phyloP scores from a whole-genome alignment of 2,329 filamentous ascomycete species.

The Xylariaceae sp. region DNA sequence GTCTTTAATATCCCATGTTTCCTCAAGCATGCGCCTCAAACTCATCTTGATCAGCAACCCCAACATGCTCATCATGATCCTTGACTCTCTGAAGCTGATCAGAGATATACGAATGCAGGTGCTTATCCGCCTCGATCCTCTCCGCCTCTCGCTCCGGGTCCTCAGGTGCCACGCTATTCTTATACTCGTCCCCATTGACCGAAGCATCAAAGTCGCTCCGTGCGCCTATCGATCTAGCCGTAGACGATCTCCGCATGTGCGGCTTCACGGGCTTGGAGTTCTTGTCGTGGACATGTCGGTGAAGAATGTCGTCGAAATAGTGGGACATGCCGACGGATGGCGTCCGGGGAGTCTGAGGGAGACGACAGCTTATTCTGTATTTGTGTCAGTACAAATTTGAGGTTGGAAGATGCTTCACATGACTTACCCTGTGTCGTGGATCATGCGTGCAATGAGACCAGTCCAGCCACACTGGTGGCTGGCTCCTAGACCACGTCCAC shows the following conservation, averaged over 20 bases:
- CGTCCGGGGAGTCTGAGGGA: slow-evolving; percentile 88
- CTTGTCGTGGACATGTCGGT: slow-evolving; percentile 44
- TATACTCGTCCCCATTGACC: slow-evolving; percentile 44
- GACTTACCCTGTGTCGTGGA: slow-evolving; percentile 90
- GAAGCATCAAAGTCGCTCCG: slow-evolving; percentile 71
- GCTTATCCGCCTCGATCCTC: slow-evolving; percentile 57
- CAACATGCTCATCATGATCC: slow-evolving; percentile 41
- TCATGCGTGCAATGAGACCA: slow-evolving; percentile 91
- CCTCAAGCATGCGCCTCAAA: slow-evolving; percentile 28
- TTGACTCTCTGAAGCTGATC: slow-evolving; percentile 74
- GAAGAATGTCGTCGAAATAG: slow-evolving; percentile 92
- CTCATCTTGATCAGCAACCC: slow-evolving; percentile 30
- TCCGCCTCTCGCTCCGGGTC: slow-evolving; percentile 50
- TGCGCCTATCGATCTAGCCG: slow-evolving; percentile 75
- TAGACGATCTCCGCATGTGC: slow-evolving; percentile 71
- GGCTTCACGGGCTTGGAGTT: slow-evolving; percentile 43
- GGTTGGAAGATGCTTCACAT: background rate
- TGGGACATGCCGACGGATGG: slow-evolving; percentile 79
- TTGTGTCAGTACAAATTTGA: slow-evolving; percentile 36
- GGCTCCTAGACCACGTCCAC: slow-evolving; percentile 81
- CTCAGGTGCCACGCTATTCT: slow-evolving; percentile 46
- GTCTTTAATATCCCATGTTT: slow-evolving; percentile 6
- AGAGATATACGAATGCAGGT: slow-evolving; percentile 76
- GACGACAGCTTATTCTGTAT: slow-evolving; percentile 74
- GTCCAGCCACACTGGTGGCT: slow-evolving; percentile 98